Percentiles rank a stretch among this genome's conserved stretches.
Conservation (phyloP, 371 early-diverging fungal species). For the Mortierella sp. region DNA sequence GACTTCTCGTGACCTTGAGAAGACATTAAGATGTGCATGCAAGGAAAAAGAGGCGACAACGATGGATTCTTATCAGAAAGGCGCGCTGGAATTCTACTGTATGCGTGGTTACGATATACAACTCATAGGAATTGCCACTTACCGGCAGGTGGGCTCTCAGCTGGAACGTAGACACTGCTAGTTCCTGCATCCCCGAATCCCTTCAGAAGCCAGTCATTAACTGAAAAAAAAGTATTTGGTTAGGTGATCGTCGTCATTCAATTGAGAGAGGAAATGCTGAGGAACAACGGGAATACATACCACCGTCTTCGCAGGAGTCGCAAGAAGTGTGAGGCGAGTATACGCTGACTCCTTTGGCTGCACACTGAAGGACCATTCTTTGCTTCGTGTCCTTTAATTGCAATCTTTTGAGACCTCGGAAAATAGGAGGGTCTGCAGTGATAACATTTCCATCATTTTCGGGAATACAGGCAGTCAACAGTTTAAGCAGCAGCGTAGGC, state of each 20-base stretch:
- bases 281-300: constrained; percentile 54
- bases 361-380: constrained; percentile 84
- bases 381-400: constrained; percentile 82
- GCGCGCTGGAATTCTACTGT: too few species aligned
- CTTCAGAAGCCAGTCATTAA: constrained; percentile 88
- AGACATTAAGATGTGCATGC: neutral
- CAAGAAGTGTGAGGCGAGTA: constrained; percentile 98
- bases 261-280: neutral
- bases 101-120: neutral
- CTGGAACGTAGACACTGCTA: constrained; percentile 65
- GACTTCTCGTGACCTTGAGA: constrained; percentile 73
- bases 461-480: neutral
- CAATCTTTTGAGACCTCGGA: constrained; percentile 88
- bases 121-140: neutral
- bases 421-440: constrained; percentile 89
- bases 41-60: neutral
- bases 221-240: constrained; percentile 39
- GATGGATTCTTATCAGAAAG: neutral
- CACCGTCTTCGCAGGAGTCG: constrained; percentile 88
- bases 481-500: neutral
- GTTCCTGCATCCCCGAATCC: constrained; percentile 69
- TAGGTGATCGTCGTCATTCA: neutral
- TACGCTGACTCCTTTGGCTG: constrained; percentile 90
- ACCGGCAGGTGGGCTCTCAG: constrained; percentile 69
- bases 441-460: neutral